phyloP scores from a whole-genome alignment of 129 eudicot genomes.

The Centella asiatica region DNA sequence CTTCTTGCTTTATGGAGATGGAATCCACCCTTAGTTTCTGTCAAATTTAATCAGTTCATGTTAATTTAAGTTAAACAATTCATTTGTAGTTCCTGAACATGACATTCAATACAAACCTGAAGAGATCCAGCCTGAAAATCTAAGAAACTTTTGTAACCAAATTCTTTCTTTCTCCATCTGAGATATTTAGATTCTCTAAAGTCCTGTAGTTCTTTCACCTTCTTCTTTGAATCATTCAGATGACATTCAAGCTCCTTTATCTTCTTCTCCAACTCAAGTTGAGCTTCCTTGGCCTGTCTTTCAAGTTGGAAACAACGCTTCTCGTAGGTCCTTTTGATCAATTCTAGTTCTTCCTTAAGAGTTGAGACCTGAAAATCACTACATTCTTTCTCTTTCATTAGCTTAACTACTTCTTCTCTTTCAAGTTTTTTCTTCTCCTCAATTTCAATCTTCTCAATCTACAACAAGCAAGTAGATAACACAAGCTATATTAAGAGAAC shows the following conservation, averaged over 20 bases:
- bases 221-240: constrained; percentile 46
- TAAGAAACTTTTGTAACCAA: constrained; percentile 44
- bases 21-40: constrained; percentile 53
- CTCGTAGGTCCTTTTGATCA: constrained; percentile 29
- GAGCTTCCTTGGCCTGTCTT: constrained; percentile 32
- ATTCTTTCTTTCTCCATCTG: constrained; percentile 65
- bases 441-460: constrained; percentile 52
- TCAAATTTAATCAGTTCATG: background rate
- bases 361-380: constrained; percentile 32
- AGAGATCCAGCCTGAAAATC: constrained; percentile 54
- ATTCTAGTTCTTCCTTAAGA: constrained; percentile 38
- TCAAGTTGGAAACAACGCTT: constrained; percentile 35
- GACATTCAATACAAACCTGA: constrained; percentile 33
- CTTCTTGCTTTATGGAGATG: constrained; percentile 56
- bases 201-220: constrained; percentile 61
- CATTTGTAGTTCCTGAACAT: too few relatives aligned
- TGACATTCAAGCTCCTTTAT: constrained; percentile 44
- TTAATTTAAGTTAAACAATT: background rate
- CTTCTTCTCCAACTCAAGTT: constrained; percentile 48
- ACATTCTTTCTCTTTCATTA: constrained; percentile 44
- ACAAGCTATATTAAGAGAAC: background rate
- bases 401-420: constrained; percentile 38
- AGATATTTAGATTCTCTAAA: constrained; percentile 46
- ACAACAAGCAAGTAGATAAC: constrained; percentile 9
- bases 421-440: constrained; percentile 61